Evolutionary conservation across 75 land plant species (phyloP).

Genomic region (Pseudotsuga menziesii): DNA sequence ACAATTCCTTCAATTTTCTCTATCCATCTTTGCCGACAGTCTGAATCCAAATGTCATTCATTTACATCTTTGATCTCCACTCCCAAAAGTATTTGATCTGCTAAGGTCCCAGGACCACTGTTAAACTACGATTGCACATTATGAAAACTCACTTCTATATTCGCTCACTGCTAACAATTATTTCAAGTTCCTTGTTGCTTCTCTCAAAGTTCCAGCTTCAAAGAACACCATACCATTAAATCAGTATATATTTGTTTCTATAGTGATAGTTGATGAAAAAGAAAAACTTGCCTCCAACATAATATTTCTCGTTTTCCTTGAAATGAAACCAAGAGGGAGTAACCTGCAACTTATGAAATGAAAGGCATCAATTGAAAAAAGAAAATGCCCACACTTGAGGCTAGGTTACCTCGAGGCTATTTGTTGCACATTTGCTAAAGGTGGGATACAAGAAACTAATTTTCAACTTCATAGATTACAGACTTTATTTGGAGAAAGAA

Average conservation of each 20-base stretch:
- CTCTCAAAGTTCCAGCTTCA: not conserved
- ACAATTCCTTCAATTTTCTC: not conserved
- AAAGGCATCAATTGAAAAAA: too few relatives aligned
- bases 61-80: not conserved
- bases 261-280: not conserved
- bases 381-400: too few relatives aligned
- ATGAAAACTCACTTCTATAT: not conserved
- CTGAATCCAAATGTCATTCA: not conserved
- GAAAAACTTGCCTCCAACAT: not conserved
- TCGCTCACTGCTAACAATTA: not conserved
- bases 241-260: not conserved
- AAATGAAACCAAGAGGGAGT: not conserved
- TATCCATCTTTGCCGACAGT: not conserved
- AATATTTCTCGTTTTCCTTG: not conserved
- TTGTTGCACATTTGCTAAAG: not conserved
- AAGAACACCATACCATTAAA: not conserved
- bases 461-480: not conserved
- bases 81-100: not conserved
- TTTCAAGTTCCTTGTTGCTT: not conserved
- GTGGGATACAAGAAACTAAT: not conserved
- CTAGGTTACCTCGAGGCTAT: not conserved
- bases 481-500: not conserved
- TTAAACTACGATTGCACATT: not conserved
- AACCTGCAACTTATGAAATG: not conserved
- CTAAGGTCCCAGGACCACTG: not conserved